Evolutionary conservation across 495 filamentous ascomycete species (phyloP).

Genomic region (Penicillium roqueforti): DNA sequence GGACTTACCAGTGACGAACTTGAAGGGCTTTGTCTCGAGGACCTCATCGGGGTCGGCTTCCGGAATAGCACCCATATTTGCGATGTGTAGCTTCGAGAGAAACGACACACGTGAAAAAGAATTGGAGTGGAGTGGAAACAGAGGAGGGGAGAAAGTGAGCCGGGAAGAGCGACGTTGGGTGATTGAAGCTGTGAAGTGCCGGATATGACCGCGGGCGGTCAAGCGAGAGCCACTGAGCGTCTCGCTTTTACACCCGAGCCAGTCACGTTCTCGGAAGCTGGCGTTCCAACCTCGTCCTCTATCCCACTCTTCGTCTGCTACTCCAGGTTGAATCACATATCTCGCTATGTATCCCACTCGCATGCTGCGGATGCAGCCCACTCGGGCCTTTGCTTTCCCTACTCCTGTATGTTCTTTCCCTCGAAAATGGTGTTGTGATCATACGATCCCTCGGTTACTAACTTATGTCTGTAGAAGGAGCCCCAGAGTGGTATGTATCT

Average conservation of each 20-base stretch:
- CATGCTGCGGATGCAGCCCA: slow-evolving; percentile 52
- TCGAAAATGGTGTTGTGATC: slow-evolving; percentile 8
- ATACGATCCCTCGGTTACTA: slow-evolving; percentile 31
- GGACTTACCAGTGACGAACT: slow-evolving; percentile 95
- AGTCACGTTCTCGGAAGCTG: slow-evolving; percentile 30
- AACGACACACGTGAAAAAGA: slow-evolving; percentile 16
- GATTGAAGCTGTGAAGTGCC: slow-evolving; percentile 41
- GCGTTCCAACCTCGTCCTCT: slow-evolving; percentile 23
- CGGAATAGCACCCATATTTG: slow-evolving; percentile 50
- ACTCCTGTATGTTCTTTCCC: slow-evolving; percentile 65
- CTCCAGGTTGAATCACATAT: slow-evolving; percentile 6
- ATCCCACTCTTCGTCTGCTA: slow-evolving; percentile 22
- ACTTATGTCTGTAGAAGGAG: slow-evolving; percentile 62
- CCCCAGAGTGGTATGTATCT: slow-evolving; percentile 68
- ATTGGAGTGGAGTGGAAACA: slow-evolving; percentile 16
- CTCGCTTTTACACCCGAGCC: slow-evolving; percentile 40
- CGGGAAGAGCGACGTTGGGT: slow-evolving; percentile 26
- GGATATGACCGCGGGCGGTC: slow-evolving; percentile 42
- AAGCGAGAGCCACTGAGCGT: slow-evolving; percentile 45
- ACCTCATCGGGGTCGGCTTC: slow-evolving; percentile 88
- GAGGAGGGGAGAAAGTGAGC: slow-evolving; percentile 21
- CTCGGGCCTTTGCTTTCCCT: slow-evolving; percentile 64
- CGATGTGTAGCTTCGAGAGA: slow-evolving; percentile 26
- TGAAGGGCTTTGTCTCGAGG: slow-evolving; percentile 95
- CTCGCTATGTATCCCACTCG: slow-evolving; percentile 64